These are phyloP conservation scores for Cladophialophora exuberans DNA, from an alignment of 2,329 filamentous ascomycete genomes.

Conservation along the genomic window DNA sequence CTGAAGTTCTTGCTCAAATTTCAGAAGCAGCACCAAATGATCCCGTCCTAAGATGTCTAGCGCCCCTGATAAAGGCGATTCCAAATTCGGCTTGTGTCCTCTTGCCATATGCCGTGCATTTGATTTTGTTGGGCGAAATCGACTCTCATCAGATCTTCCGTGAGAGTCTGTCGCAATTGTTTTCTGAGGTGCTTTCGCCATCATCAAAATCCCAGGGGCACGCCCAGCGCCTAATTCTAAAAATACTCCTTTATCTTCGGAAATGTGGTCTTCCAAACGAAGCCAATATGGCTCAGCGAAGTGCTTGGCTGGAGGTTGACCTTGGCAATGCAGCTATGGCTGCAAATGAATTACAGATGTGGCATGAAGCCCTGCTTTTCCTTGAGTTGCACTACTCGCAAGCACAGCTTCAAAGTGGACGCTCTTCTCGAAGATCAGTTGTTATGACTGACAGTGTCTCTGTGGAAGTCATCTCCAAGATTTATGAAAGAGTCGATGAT, in stretches of 20 bases:
- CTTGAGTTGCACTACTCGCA: constrained; percentile 72
- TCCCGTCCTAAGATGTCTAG: constrained; percentile 70
- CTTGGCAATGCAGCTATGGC: constrained; percentile 70
- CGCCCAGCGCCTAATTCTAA: constrained; percentile 73
- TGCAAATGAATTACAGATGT: constrained; percentile 78
- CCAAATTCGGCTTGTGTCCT: constrained; percentile 71
- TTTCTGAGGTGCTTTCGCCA: constrained; percentile 50
- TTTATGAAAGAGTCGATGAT: constrained; percentile 93
- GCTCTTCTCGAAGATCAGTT: constrained; percentile 69
- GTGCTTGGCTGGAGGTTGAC: constrained; percentile 85
- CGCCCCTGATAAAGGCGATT: constrained; percentile 67
- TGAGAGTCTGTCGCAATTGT: constrained; percentile 64
- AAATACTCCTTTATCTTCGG: constrained; percentile 83
- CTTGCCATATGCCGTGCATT: constrained; percentile 83
- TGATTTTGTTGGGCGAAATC: constrained; percentile 69
- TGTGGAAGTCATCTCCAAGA: constrained; percentile 71
- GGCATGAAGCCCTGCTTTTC: constrained; percentile 82
- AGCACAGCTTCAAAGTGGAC: constrained; percentile 43
- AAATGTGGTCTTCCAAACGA: constrained; percentile 77
- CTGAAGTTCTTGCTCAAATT: constrained; percentile 64
- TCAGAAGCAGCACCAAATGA: constrained; percentile 63
- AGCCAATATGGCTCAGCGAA: constrained; percentile 74
- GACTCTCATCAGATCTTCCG: constrained; percentile 67
- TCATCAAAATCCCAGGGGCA: constrained; percentile 49
- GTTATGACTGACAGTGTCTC: constrained; percentile 58